A percentile compares a stretch with the other conserved stretches of the same genome.
phyloP scores from a whole-genome alignment of 306 rosid species.

The Heteromeles arbutifolia region DNA sequence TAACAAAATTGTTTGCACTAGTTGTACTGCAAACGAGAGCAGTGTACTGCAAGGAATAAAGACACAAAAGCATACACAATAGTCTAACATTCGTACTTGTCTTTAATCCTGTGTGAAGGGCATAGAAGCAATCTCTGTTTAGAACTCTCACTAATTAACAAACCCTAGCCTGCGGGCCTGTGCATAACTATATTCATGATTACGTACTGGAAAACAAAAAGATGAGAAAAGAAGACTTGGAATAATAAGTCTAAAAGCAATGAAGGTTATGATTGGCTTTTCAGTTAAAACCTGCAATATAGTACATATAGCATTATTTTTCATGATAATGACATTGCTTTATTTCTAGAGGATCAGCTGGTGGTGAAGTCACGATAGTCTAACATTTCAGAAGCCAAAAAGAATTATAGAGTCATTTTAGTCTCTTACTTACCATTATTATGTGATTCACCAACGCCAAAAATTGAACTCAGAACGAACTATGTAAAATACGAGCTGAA shows the following conservation, averaged over 20 bases:
- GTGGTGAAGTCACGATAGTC: accelerated
- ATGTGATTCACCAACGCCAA: accelerated
- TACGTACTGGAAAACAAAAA: background rate
- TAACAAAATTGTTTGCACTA: background rate
- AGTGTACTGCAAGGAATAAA: background rate
- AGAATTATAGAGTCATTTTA: too few relatives aligned
- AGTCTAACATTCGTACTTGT: background rate
- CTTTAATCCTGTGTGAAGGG: background rate
- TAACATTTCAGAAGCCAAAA: too few relatives aligned
- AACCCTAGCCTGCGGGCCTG: background rate
- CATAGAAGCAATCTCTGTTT: background rate
- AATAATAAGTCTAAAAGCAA: background rate
- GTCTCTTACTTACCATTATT: accelerated
- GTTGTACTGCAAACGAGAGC: background rate
- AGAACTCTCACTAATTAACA: background rate
- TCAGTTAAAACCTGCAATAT: background rate
- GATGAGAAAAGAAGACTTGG: background rate
- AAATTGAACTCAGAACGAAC: accelerated
- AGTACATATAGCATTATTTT: background rate
- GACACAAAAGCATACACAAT: background rate
- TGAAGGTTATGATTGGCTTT: background rate
- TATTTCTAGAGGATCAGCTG: background rate
- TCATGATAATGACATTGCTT: constrained; percentile 15
- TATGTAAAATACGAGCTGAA: too few relatives aligned
- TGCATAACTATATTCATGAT: background rate